Percentiles rank a stretch among this genome's conserved stretches.
Evolutionary conservation across 208 protist species (phyloP).

Genomic region (Crithidia expoeki): DNA sequence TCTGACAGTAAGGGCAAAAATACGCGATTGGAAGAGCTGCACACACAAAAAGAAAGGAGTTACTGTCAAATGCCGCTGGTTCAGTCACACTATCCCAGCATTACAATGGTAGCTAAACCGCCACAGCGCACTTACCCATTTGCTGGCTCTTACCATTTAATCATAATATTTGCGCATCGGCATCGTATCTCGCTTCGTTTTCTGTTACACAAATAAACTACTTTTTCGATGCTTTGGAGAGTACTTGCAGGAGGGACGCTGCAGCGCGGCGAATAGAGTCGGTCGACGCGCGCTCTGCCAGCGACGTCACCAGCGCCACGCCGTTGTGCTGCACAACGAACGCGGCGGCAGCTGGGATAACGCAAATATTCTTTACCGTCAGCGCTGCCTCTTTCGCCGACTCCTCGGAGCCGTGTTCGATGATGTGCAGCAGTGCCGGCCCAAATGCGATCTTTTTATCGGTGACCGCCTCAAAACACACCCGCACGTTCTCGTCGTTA

Average conservation of each 20-base stretch:
- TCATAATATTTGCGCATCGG: no score
- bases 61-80: no score
- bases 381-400: constrained; percentile 84
- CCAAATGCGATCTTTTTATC: constrained; percentile 45
- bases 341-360: constrained; percentile 46
- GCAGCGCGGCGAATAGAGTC: constrained; percentile 72
- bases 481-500: constrained; percentile 67
- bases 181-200: no score
- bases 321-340: constrained; percentile 54
- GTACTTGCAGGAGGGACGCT: constrained; percentile 64
- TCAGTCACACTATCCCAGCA: no score
- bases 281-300: constrained; percentile 69
- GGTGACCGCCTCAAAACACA: constrained; percentile 41
- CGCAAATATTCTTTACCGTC: constrained; percentile 85
- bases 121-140: no score
- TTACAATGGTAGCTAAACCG: no score
- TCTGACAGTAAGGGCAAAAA: no score
- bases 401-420: constrained; percentile 86
- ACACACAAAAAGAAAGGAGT: no score
- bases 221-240: constrained; percentile 38
- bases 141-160: no score
- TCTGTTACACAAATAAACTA: not conserved
- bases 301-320: constrained; percentile 44
- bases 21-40: no score
- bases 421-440: constrained; percentile 70